phyloP scores from a whole-genome alignment of 1,284 basidiomycete species.

The Moesziomyces sp. region DNA sequence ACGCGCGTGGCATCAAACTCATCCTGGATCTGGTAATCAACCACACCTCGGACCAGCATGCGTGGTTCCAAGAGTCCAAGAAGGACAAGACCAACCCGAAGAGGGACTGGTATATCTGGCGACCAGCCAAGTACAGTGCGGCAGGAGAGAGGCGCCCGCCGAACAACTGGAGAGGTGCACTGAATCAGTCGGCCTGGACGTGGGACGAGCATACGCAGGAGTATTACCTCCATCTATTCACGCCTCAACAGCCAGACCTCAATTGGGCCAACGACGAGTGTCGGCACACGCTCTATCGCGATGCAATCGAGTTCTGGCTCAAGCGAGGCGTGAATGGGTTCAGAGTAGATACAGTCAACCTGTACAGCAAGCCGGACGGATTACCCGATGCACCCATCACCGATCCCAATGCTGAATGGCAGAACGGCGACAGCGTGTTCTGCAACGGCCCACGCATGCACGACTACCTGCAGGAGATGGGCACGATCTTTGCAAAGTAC shows the following conservation, averaged over 20 bases:
- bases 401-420: constrained; percentile 72
- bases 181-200: constrained; percentile 81
- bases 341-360: constrained; percentile 62
- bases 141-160: constrained; percentile 69
- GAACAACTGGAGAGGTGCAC: constrained; percentile 79
- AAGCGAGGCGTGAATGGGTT: constrained; percentile 80
- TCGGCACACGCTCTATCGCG: constrained; percentile 73
- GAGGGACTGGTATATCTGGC: constrained; percentile 81
- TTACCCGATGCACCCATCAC: constrained; percentile 68
- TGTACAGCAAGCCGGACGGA: constrained; percentile 56
- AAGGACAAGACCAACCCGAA: constrained; percentile 74
- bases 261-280: constrained; percentile 77
- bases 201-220: constrained; percentile 77
- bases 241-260: constrained; percentile 78
- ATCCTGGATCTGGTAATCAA: constrained; percentile 84
- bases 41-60: constrained; percentile 75
- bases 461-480: constrained; percentile 74
- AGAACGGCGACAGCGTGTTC: constrained; percentile 71
- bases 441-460: constrained; percentile 70
- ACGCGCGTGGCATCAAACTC: constrained; percentile 78
- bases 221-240: constrained; percentile 80
- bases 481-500: constrained; percentile 71
- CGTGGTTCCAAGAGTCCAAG: constrained; percentile 78
- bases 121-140: constrained; percentile 73
- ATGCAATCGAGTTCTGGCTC: constrained; percentile 80